A percentile compares a stretch with the other conserved stretches of the same genome.
Conservation (phyloP, 148 eudicot genomes). For the Limonium bicolor region DNA sequence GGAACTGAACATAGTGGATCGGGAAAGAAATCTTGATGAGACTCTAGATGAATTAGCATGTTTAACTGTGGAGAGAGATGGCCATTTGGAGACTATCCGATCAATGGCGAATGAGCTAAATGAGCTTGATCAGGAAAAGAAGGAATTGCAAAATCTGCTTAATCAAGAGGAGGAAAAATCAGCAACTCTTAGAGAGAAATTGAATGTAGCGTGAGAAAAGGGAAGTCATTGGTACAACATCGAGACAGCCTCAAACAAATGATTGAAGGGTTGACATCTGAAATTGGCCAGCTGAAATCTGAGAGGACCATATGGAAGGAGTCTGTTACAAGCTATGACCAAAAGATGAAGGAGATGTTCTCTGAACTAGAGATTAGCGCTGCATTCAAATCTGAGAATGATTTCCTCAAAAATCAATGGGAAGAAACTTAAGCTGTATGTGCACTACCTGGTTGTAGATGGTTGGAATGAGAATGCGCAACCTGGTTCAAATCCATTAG, state of each 20-base stretch:
- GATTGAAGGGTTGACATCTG: slow-evolving; percentile 41
- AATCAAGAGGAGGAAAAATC: slow-evolving; percentile 91
- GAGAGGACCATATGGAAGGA: slow-evolving; percentile 31
- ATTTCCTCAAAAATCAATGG: no score
- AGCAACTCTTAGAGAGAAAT: slow-evolving; percentile 70
- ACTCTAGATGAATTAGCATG: slow-evolving; percentile 28
- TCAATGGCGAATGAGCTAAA: slow-evolving; percentile 40
- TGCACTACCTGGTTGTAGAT: no score
- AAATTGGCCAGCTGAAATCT: slow-evolving; percentile 47
- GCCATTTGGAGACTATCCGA: slow-evolving; percentile 27
- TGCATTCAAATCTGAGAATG: no score
- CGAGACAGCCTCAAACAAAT: slow-evolving; percentile 78
- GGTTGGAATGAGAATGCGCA: slow-evolving; percentile 58
- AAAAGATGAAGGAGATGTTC: no score
- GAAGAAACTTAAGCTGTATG: no score
- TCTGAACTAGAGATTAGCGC: no score
- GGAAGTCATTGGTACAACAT: slow-evolving; percentile 82
- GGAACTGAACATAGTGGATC: slow-evolving; percentile 16
- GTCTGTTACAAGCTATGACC: no score
- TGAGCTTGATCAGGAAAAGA: slow-evolving; percentile 17
- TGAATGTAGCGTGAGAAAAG: slow-evolving; percentile 94
- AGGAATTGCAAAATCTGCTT: slow-evolving; percentile 48
- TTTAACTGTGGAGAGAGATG: slow-evolving; percentile 53
- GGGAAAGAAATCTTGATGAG: slow-evolving; percentile 43
- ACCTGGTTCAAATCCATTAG: slow-evolving; percentile 26